Base-by-base conservation (phyloP, 208 protist species). In the Crithidia mellificae region DNA sequence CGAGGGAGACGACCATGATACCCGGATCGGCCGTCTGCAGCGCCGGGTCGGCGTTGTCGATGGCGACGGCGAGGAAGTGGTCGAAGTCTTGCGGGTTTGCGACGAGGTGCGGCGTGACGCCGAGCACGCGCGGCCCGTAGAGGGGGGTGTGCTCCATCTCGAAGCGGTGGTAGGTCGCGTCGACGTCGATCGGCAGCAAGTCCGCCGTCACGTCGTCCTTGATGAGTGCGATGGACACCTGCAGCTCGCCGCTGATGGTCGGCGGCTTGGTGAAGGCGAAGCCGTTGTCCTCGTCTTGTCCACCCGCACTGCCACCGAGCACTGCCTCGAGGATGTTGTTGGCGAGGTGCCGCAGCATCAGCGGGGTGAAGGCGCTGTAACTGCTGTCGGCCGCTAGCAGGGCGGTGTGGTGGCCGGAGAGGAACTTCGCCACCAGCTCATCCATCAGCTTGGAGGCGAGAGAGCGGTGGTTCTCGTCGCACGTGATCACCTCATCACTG, bases 131-230 rank as follows among this genome's bases (percentile, higher is more conserved):
- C 17, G 77, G 75, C n/a, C 77, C 82, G 62, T 78, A 85, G 22
- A 90, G 63, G 14, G 82, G 78, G 12, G 70, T 81, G 51, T 82
- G 51, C 54, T 93, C 80, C 51, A 93, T 77, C 56, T 84, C 83
- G 63, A 90, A 90, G 38, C 65, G 73, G 57, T 88, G 81, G 59
- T 83, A 79, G 14, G 73, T 67, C 11, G 73, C 62, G 41, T 83
- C 73, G n/a, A 72, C 77, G 25, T 90, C 74, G 49, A 78, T 74
- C 30, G 80, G 78, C 25, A 93, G 63, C 52, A 93, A 63, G 62
- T 93, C 87, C 19, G 81, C 84, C 19, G 81, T 84, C 39, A 88
- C 77, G 39, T 81, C 79, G 57, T 93, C 84, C 71, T 87, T 90
- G 62, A 93, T 74, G 29, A 93, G 83, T 19, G 84, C 71, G 44